Percentiles rank a stretch among this genome's conserved stretches.
phyloP scores from a whole-genome alignment of 225 moss, liverwort and hornwort genomes.

The Physcomitrium patens region DNA sequence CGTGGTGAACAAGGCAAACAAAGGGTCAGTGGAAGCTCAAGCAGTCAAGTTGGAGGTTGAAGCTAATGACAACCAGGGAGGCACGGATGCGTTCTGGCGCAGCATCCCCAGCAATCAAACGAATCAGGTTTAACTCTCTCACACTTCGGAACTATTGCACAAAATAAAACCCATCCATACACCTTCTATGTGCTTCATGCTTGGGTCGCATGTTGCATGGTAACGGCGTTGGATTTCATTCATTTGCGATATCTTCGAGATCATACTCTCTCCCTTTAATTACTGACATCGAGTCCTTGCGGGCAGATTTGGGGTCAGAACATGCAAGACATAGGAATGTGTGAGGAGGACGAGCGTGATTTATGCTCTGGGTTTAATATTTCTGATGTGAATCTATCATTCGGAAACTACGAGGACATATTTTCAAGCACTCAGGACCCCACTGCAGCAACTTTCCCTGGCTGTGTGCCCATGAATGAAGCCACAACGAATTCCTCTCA shows the following conservation, averaged over 20 bases:
- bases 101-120: conserved; percentile 38
- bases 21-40: not conserved
- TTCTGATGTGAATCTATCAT: conserved; percentile 52
- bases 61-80: conserved; percentile 31
- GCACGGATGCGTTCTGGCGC: conserved; percentile 38
- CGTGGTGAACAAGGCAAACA: not conserved
- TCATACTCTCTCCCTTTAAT: not conserved
- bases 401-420: conserved; percentile 66
- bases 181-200: not conserved
- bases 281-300: conserved; percentile 23
- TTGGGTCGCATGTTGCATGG: no score
- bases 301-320: conserved; percentile 60
- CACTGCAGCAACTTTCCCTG: conserved; percentile 38
- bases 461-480: conserved; percentile 48
- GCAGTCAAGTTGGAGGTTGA: conserved; percentile 40
- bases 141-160: not conserved
- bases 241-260: no score
- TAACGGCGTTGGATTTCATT: no score
- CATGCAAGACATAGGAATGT: conserved; percentile 57
- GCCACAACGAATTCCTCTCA: conserved; percentile 16
- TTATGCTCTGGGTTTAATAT: conserved; percentile 57
- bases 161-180: not conserved
- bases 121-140: conserved; percentile 29
- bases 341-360: conserved; percentile 60
- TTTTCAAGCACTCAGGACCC: conserved; percentile 45